These are phyloP conservation scores for Saccharum officinarum DNA, from an alignment of 176 grass and related monocot species.

Conservation along the genomic window DNA sequence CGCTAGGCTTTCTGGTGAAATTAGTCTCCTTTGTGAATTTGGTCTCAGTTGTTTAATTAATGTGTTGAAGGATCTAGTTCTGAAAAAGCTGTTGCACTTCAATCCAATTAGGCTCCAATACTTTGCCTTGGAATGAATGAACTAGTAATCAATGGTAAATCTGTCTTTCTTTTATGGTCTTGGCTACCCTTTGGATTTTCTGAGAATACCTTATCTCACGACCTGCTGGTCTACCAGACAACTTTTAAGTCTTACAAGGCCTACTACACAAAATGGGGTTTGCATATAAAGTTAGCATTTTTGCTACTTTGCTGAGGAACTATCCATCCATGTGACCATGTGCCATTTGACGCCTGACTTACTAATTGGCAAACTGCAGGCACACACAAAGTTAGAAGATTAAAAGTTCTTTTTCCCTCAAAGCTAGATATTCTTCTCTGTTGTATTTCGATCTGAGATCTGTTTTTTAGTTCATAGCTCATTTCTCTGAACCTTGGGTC, in stretches of 20 bases:
- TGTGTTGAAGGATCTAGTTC: not conserved
- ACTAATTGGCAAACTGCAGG: not conserved
- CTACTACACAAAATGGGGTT: not conserved
- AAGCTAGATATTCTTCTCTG: not conserved
- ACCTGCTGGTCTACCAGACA: not conserved
- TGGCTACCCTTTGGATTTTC: not conserved
- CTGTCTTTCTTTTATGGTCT: not conserved
- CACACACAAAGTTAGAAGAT: not conserved
- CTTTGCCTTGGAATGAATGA: not conserved
- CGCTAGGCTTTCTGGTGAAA: not conserved
- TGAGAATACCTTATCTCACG: not conserved
- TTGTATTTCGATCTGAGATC: not conserved
- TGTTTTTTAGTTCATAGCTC: not conserved
- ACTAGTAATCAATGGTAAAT: not conserved
- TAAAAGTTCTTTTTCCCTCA: no score
- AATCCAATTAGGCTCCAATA: not conserved
- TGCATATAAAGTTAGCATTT: not conserved
- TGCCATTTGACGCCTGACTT: not conserved
- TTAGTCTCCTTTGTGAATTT: not conserved
- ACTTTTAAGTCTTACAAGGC: not conserved
- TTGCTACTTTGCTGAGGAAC: not conserved
- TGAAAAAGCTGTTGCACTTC: not conserved
- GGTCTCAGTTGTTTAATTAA: not conserved
- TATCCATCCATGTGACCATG: not conserved
- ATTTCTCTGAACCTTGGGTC: not conserved